Base-by-base conservation (phyloP, 495 filamentous ascomycete species). In the Friedmanniomyces simplex region DNA sequence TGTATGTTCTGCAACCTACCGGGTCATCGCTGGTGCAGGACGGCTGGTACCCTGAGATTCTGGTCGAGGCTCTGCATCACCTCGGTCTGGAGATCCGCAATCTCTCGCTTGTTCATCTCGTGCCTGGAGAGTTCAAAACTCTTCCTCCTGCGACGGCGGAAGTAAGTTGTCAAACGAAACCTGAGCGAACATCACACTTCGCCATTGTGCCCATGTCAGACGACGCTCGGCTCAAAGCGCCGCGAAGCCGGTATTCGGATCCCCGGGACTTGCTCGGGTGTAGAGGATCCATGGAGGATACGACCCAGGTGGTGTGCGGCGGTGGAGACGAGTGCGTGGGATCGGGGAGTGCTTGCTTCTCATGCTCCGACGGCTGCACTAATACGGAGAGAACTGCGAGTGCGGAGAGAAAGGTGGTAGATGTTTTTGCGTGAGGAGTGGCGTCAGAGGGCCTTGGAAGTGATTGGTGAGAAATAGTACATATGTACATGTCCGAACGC, bases 401-500 rank as follows among this genome's bases (percentile, higher is more conserved):
- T n/a, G n/a, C n/a, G n/a, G n/a, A n/a, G n/a, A n/a, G n/a, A n/a
- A n/a, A n/a, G n/a, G n/a, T n/a, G n/a, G n/a, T n/a, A n/a, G n/a
- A n/a, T n/a, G n/a, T n/a, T n/a, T n/a, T n/a, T n/a, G n/a, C n/a
- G n/a, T n/a, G n/a, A n/a, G n/a, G n/a, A n/a, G n/a, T n/a, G n/a
- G n/a, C n/a, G n/a, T n/a, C n/a, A n/a, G 34, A 37, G 34, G 8
- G 34, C 16, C 16, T 37, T 16, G 34, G 34, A 8, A 37, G 34
- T 37, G 34, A n/a, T 37, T 37, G 8, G 34, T 37, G 34, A 37
- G 16, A 37, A 8, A 56, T 57, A 12, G 55, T 57, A 58, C 55
- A 58, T 58, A 52, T 58, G 47, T 58, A 51, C 55, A 58, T 28
- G 14, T 12, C 28, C 28, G 28, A 32, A 32, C 21, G 43, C 46